Conservation (phyloP, 495 filamentous ascomycete genomes). For the Tuber indicum region DNA sequence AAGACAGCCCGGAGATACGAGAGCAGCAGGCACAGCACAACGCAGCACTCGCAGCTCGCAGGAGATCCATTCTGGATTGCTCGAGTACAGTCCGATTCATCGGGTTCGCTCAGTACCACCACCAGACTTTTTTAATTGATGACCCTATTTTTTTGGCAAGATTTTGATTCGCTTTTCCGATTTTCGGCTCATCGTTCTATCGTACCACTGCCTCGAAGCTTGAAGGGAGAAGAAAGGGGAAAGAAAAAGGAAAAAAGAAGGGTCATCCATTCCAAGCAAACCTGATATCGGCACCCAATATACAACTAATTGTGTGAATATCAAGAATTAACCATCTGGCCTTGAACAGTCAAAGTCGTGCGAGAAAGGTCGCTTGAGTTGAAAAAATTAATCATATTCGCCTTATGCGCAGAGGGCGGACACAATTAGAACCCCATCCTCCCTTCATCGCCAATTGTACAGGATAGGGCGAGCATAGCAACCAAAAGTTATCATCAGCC, state of each 20-base stretch:
- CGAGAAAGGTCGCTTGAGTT: background rate
- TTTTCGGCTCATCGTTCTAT: background rate
- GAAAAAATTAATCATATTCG: background rate
- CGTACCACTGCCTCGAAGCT: background rate
- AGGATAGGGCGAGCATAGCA: background rate
- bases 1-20: constrained; percentile 31
- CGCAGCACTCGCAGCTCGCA: constrained; percentile 20
- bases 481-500: background rate
- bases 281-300: background rate
- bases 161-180: constrained; percentile 2
- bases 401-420: background rate
- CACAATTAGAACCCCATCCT: background rate
- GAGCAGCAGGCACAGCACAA: constrained; percentile 28
- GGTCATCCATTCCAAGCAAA: background rate
- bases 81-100: background rate
- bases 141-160: background rate
- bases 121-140: background rate
- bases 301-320: background rate
- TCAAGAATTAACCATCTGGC: background rate
- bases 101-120: background rate
- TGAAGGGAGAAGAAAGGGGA: background rate
- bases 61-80: constrained; percentile 23
- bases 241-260: background rate
- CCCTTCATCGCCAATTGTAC: background rate
- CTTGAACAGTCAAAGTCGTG: background rate